These are phyloP conservation scores for Trametes polyzona DNA, from an alignment of 1,284 basidiomycete genomes.

Conservation along the genomic window DNA sequence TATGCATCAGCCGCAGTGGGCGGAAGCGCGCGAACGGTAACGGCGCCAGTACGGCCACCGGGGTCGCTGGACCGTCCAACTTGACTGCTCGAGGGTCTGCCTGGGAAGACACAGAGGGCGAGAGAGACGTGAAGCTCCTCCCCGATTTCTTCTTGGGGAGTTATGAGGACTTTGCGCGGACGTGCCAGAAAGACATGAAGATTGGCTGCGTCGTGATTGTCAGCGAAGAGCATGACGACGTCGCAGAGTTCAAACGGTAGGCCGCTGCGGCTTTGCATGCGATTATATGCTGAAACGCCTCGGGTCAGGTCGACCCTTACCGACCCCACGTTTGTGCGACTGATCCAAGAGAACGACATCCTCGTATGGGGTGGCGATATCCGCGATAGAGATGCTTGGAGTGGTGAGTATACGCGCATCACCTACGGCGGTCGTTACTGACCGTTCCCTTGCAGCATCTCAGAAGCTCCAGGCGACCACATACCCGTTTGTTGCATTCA, in stretches of 20 bases:
- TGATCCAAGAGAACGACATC: conserved; percentile 72
- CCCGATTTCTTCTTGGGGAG: conserved; percentile 82
- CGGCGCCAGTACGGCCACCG: conserved; percentile 30
- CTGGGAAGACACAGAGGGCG: conserved; percentile 24
- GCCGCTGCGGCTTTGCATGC: conserved; percentile 21
- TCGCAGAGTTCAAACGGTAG: conserved; percentile 83
- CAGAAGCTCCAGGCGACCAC: conserved; percentile 89
- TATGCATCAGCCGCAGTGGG: conserved; percentile 44
- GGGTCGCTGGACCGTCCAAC: conserved; percentile 47
- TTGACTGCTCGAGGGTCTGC: conserved; percentile 33
- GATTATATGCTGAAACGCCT: background rate
- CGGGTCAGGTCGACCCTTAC: conserved; percentile 70
- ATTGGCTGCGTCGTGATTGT: conserved; percentile 86
- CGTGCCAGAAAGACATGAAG: conserved; percentile 70
- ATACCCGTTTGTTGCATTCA: conserved; percentile 90
- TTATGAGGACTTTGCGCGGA: conserved; percentile 82
- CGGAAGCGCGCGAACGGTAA: conserved; percentile 26
- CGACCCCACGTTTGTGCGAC: conserved; percentile 68
- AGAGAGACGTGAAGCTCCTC: conserved; percentile 51
- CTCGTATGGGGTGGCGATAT: conserved; percentile 89
- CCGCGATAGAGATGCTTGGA: conserved; percentile 80
- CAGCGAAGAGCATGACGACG: conserved; percentile 90
- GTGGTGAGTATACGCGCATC: conserved; percentile 54
- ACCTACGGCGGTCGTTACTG: background rate
- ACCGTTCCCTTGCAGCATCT: conserved; percentile 54